These are phyloP conservation scores for Xylariomycetidae sp. DNA, from an alignment of 2,329 filamentous ascomycete species.

Conservation along the genomic window DNA sequence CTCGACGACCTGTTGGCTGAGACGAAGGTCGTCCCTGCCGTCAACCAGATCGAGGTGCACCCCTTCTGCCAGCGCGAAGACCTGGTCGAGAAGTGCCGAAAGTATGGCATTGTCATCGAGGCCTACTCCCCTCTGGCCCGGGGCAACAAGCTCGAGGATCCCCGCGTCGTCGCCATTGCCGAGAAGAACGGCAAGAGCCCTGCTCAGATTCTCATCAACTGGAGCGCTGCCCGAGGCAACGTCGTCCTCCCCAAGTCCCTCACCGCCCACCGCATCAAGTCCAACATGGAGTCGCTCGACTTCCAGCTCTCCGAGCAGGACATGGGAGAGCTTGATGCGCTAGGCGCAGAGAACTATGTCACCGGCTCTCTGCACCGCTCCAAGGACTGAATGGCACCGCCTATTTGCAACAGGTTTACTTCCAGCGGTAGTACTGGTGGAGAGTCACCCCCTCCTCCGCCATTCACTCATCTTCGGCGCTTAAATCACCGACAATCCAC, in stretches of 20 bases:
- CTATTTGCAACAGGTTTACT: too few species aligned
- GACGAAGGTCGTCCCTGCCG: conserved; percentile 41
- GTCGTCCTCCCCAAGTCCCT: conserved; percentile 60
- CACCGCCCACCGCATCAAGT: conserved; percentile 50
- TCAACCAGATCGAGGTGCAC: conserved; percentile 57
- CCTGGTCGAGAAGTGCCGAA: conserved; percentile 41
- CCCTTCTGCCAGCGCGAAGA: conserved; percentile 50
- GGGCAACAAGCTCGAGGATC: conserved; percentile 38
- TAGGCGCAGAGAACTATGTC: conserved; percentile 17
- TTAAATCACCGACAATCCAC: too few species aligned
- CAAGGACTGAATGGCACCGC: conserved; percentile 27
- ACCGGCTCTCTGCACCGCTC: conserved; percentile 35
- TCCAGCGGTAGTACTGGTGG: too few species aligned
- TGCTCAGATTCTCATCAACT: conserved; percentile 54
- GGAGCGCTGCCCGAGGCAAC: conserved; percentile 51
- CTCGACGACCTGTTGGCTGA: conserved; percentile 31
- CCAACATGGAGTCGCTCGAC: conserved; percentile 57
- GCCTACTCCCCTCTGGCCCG: conserved; percentile 10
- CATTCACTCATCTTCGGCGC: too few species aligned
- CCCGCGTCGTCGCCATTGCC: conserved; percentile 46
- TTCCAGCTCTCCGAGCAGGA: conserved; percentile 55
- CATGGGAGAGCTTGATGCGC: conserved; percentile 41
- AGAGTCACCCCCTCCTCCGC: too few species aligned
- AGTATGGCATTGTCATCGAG: conserved; percentile 26
- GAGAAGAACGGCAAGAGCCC: conserved; percentile 49